Conservation (phyloP, 1,284 basidiomycete genomes). For the Mycena citricolor region DNA sequence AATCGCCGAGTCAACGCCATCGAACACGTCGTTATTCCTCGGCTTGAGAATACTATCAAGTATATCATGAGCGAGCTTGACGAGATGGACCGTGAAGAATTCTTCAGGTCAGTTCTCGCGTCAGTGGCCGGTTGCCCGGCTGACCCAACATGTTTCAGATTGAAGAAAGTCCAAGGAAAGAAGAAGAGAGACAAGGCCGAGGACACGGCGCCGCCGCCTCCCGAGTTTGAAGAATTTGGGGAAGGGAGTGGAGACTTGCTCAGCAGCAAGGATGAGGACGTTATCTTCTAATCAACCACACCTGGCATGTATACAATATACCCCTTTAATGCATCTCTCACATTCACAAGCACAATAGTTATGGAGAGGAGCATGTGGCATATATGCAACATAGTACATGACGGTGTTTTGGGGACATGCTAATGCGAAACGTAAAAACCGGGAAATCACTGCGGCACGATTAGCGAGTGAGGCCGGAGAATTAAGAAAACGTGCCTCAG, state of each 20-base stretch:
- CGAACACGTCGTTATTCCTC: conserved; percentile 96
- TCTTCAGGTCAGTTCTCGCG: conserved; percentile 73
- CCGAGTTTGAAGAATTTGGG: conserved; percentile 32
- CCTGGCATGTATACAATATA: conserved; percentile 18
- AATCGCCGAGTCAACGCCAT: conserved; percentile 99
- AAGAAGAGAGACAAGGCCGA: conserved; percentile 82
- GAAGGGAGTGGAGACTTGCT: conserved; percentile 58
- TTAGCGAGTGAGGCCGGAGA: conserved; percentile 15
- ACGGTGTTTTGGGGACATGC: conserved; percentile 44
- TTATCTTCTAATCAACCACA: conserved; percentile 70
- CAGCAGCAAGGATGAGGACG: conserved; percentile 85
- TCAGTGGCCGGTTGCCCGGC: not conserved
- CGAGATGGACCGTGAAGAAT: conserved; percentile 97
- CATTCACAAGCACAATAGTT: conserved; percentile 24
- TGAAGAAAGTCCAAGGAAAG: conserved; percentile 97
- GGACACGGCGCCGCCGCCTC: conserved; percentile 23
- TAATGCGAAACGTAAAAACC: conserved; percentile 21
- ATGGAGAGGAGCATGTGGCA: conserved; percentile 41
- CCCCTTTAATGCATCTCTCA: conserved; percentile 25
- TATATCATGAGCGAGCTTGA: conserved; percentile 95
- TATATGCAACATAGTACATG: conserved; percentile 57
- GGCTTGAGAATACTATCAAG: conserved; percentile 95
- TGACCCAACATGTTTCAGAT: conserved; percentile 38
- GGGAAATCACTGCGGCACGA: conserved; percentile 33
- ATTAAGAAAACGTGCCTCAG: conserved; percentile 53